Conservation (phyloP, 805 yeast genomes). For the Wickerhamomyces chaumierensis region DNA sequence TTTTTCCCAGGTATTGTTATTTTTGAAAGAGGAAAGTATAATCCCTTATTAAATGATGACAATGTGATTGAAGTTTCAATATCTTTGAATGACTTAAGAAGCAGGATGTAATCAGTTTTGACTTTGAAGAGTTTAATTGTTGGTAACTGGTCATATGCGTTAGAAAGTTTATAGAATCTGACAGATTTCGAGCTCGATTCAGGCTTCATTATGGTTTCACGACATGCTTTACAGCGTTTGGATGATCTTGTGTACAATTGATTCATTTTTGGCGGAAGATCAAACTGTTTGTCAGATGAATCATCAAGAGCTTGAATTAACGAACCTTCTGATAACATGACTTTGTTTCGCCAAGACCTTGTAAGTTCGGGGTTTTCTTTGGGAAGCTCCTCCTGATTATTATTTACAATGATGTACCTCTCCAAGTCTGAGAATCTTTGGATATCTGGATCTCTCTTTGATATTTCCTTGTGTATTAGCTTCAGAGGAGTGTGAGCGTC, state of each 20-base stretch:
- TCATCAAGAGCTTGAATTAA: conserved; percentile 8
- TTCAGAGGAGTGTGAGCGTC: conserved; percentile 4
- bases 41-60: conserved; percentile 6
- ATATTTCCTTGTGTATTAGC: conserved; percentile 7
- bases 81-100: conserved; percentile 11
- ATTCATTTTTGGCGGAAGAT: not conserved
- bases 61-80: conserved; percentile 5
- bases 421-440: conserved; percentile 11
- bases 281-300: too few relatives aligned
- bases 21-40: conserved; percentile 11
- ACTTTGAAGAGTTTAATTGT: conserved; percentile 3
- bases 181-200: conserved; percentile 15
- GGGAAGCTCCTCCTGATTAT: conserved; percentile 5
- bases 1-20: conserved; percentile 7
- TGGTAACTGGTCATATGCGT: conserved; percentile 18
- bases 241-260: conserved; percentile 16
- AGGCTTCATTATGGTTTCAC: conserved; percentile 18
- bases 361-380: conserved; percentile 5
- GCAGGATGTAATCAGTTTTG: conserved; percentile 3
- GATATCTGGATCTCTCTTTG: too few relatives aligned
- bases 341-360: not conserved
- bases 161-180: conserved; percentile 18
- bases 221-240: conserved; percentile 19
- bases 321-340: not conserved
- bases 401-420: conserved; percentile 4